Evolutionary conservation across 1,139 yeast species (phyloP).

Genomic region (Yamadazyma jaroonii): DNA sequence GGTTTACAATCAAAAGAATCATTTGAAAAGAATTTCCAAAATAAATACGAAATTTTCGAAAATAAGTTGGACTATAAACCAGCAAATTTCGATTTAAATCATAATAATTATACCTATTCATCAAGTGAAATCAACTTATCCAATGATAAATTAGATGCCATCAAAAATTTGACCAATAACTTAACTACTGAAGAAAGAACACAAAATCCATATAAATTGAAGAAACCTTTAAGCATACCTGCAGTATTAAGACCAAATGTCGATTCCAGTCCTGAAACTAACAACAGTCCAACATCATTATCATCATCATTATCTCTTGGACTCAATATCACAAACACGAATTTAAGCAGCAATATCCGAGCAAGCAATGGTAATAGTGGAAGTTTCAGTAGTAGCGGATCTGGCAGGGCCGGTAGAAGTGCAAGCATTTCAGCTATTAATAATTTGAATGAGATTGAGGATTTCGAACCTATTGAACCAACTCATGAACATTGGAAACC

Average conservation of each 20-base stretch:
- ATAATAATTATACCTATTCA: slow-evolving; percentile 16
- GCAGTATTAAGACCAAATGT: slow-evolving; percentile 39
- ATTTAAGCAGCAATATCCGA: not conserved
- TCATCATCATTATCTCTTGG: slow-evolving; percentile 6
- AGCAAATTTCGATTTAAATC: slow-evolving; percentile 39
- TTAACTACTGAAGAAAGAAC: slow-evolving; percentile 20
- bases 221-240: slow-evolving; percentile 41
- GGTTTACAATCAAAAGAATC: not conserved
- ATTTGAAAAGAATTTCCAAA: not conserved
- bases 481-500: slow-evolving; percentile 45
- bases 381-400: slow-evolving; percentile 4
- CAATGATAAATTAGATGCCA: slow-evolving; percentile 18
- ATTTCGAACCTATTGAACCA: slow-evolving; percentile 26
- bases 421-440: slow-evolving; percentile 5
- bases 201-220: slow-evolving; percentile 28
- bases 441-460: slow-evolving; percentile 4
- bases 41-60: not conserved
- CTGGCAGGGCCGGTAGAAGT: slow-evolving; percentile 4
- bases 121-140: slow-evolving; percentile 9
- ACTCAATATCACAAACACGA: slow-evolving; percentile 1
- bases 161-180: slow-evolving; percentile 25
- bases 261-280: slow-evolving; percentile 6
- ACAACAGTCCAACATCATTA: slow-evolving; percentile 7
- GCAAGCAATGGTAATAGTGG: not conserved
- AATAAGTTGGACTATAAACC: slow-evolving; percentile 27